Conservation (phyloP, 345 rosid species). For the Geranium rotundifolium region DNA sequence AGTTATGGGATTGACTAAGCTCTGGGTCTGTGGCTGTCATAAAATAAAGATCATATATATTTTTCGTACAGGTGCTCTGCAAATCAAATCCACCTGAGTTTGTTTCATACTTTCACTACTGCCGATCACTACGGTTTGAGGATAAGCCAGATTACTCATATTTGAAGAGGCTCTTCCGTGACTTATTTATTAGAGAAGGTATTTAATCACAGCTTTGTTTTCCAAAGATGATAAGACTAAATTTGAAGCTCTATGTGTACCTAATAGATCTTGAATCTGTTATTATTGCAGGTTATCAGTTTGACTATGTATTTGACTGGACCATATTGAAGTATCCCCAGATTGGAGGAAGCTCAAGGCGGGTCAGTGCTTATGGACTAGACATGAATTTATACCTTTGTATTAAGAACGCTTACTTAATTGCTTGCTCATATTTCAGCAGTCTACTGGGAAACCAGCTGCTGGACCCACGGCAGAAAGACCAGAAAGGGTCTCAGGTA, state of each 20-base stretch:
- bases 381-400: neutral
- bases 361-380: constrained; percentile 31
- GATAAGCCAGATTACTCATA: constrained; percentile 96
- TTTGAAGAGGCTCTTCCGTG: constrained; percentile 86
- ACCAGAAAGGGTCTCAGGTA: constrained; percentile 41
- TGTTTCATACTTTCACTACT: constrained; percentile 88
- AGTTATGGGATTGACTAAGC: no score
- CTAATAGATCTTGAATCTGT: neutral
- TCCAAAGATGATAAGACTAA: no score
- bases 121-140: constrained; percentile 89
- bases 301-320: constrained; percentile 95
- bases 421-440: constrained; percentile 13
- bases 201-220: no score
- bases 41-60: no score
- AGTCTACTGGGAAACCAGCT: constrained; percentile 35
- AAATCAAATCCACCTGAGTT: constrained; percentile 78
- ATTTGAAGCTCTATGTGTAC: no score
- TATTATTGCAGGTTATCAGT: constrained; percentile 62
- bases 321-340: constrained; percentile 83
- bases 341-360: constrained; percentile 61
- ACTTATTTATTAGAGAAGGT: constrained; percentile 92
- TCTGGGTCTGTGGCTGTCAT: no score
- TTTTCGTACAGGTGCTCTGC: constrained; percentile 63
- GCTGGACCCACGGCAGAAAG: constrained; percentile 44
- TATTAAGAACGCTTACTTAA: neutral